Base-by-base conservation (phyloP, 495 filamentous ascomycete genomes). In the Tuber magnatum region DNA sequence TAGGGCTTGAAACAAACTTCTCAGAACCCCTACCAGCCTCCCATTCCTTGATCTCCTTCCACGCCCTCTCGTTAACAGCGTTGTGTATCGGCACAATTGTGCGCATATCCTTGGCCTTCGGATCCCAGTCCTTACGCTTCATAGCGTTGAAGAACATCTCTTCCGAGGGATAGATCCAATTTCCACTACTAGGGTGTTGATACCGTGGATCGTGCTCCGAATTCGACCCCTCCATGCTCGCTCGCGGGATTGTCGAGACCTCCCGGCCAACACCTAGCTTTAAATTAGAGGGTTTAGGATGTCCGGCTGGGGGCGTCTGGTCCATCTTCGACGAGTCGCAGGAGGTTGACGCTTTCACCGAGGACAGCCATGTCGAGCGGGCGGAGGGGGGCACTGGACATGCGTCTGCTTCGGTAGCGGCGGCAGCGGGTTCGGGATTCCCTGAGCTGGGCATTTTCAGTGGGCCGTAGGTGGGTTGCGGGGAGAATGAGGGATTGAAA, bases 161-260 rank as follows among this genome's bases (percentile, higher is more conserved):
- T 82, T 99, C 96, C 0, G 92, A 96, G 0, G 95, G 95, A 85
- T 99, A 99, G 70, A 99, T 90, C 95, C 96, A 99, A 83, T 97
- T 94, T 24, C 94, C 93, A 3, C 86, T 86, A 28, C 85, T 61
- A 0, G 32, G 56, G 41, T 61, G 83, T 65, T 35, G 56, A 8
- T 65, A 65, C 82, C 42, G 78, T 74, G 61, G 83, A 80, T 79
- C 16, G 80, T 86, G 43, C 79, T 83, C 77, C 73, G 82, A 83
- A 71, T 80, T 84, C 20, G 81, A 76, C 4, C 84, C 80, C 61
- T 82, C 78, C 32, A 76, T 78, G 18, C 84, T 78, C 43, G 88
- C 87, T 73, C 93, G 91, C 20, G 94, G 94, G 81, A 97, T 97
- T 61, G 86, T 90, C 79, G 92, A 96, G 77, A 93, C 86, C 86